Conservation (phyloP, 208 protist genomes). For the Tritrichomonas foetus region DNA sequence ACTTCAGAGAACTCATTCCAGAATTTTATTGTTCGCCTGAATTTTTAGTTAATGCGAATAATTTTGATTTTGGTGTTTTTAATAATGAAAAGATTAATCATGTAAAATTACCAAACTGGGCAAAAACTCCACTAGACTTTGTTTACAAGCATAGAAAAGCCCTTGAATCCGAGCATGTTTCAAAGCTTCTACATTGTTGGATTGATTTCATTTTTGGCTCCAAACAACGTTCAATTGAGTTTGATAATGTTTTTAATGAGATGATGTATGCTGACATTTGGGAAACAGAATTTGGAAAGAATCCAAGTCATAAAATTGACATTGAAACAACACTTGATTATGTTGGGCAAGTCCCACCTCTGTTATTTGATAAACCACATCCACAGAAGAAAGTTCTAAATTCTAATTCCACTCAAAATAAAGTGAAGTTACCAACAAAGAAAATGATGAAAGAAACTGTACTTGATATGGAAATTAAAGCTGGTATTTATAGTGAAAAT, state of each 20-base stretch:
- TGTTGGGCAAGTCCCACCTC: background rate
- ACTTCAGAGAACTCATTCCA: conserved; percentile 57
- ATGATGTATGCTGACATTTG: background rate
- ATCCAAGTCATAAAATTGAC: too few species aligned
- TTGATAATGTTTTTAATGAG: background rate
- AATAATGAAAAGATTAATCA: conserved; percentile 44
- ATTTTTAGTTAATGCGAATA: conserved; percentile 57
- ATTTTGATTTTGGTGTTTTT: conserved; percentile 53
- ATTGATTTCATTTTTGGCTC: conserved; percentile 70
- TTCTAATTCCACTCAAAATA: too few species aligned
- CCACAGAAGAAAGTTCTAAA: too few species aligned
- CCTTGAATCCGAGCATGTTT: conserved; percentile 60
- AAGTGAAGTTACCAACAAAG: too few species aligned
- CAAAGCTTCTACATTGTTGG: conserved; percentile 59
- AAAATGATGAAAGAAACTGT: too few species aligned
- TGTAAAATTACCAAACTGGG: conserved; percentile 51
- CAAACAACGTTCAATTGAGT: conserved; percentile 50
- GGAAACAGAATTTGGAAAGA: background rate
- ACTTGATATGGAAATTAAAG: too few species aligned
- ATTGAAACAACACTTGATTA: background rate
- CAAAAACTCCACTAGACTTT: conserved; percentile 52
- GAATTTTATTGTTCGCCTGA: conserved; percentile 65
- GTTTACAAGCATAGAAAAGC: conserved; percentile 57
- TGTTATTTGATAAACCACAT: background rate
- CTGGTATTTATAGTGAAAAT: too few species aligned